A percentile compares a stretch with the other conserved stretches of the same genome.
Conservation (phyloP, 2,329 filamentous ascomycete species). For the Mycosphaerella arachidis region DNA sequence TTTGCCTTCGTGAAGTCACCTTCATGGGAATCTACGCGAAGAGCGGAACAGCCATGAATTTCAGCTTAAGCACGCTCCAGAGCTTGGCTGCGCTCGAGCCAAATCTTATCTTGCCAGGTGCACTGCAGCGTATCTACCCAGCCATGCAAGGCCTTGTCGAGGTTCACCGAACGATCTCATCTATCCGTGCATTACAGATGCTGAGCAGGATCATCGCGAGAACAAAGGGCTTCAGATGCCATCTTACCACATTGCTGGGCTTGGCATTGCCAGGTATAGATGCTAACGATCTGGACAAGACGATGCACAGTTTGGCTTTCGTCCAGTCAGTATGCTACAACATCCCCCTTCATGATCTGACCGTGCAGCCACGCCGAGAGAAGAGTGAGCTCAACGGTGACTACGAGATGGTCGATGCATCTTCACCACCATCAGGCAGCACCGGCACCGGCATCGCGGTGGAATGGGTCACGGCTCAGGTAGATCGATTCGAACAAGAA, state of each 20-base stretch:
- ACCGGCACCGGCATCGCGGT: slow-evolving; percentile 61
- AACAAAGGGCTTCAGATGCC: slow-evolving; percentile 93
- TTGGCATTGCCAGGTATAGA: slow-evolving; percentile 92
- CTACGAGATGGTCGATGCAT: slow-evolving; percentile 27
- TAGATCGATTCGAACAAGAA: slow-evolving; percentile 87
- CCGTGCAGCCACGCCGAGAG: slow-evolving; percentile 50
- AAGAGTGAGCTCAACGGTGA: slow-evolving; percentile 32
- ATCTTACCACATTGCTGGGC: slow-evolving; percentile 89
- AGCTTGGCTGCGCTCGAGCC: slow-evolving; percentile 87
- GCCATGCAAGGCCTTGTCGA: slow-evolving; percentile 95
- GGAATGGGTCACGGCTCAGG: slow-evolving; percentile 89
- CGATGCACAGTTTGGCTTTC: slow-evolving; percentile 87
- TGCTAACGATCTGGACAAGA: slow-evolving; percentile 96
- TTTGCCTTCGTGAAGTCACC: slow-evolving; percentile 82
- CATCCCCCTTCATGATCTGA: slow-evolving; percentile 83
- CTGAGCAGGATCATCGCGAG: slow-evolving; percentile 85
- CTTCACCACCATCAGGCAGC: slow-evolving; percentile 18
- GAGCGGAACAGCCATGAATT: slow-evolving; percentile 84
- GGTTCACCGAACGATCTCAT: slow-evolving; percentile 92
- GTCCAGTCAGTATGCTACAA: slow-evolving; percentile 95
- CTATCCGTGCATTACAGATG: slow-evolving; percentile 85
- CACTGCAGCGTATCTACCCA: slow-evolving; percentile 91
- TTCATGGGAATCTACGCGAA: slow-evolving; percentile 99
- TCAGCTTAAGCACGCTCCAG: slow-evolving; percentile 85
- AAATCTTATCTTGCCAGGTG: slow-evolving; percentile 83